A percentile compares a stretch with the other conserved stretches of the same genome.
Conservation (phyloP, 768 basidiomycete species). For the Amyloporia xantha region DNA sequence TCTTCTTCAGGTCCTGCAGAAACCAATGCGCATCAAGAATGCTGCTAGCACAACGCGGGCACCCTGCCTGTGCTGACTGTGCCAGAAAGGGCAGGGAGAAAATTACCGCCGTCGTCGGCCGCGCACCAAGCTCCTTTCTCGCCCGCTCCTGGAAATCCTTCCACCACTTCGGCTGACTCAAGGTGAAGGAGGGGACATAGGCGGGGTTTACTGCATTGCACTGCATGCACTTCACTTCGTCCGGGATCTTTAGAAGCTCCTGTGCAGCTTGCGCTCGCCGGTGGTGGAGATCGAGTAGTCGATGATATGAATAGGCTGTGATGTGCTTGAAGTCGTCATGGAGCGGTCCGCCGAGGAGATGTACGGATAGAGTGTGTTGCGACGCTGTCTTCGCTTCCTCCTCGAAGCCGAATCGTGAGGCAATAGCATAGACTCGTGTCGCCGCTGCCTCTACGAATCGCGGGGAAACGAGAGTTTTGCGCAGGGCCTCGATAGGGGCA, state of each 20-base stretch:
- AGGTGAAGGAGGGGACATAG: conserved; percentile 33
- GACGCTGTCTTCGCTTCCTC: conserved; percentile 60
- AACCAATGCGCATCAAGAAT: conserved; percentile 56
- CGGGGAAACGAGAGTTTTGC: conserved; percentile 43
- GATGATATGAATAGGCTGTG: conserved; percentile 62
- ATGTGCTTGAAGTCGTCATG: conserved; percentile 60
- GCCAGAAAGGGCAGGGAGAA: conserved; percentile 58
- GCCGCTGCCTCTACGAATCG: conserved; percentile 43
- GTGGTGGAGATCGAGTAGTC: conserved; percentile 54
- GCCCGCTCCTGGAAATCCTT: conserved; percentile 50
- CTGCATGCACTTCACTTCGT: conserved; percentile 57
- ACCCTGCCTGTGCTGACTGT: conserved; percentile 44
- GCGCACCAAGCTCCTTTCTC: conserved; percentile 45
- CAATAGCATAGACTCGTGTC: conserved; percentile 63
- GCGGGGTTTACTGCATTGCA: too few relatives aligned
- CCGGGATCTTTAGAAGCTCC: conserved; percentile 38
- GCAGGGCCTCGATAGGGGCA: conserved; percentile 40
- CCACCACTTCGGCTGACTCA: conserved; percentile 66
- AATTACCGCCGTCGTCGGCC: conserved; percentile 53
- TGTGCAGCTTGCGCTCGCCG: conserved; percentile 44
- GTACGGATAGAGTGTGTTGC: conserved; percentile 43
- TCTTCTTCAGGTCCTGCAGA: conserved; percentile 45
- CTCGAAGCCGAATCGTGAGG: conserved; percentile 57
- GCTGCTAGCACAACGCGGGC: conserved; percentile 59
- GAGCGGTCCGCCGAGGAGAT: conserved; percentile 50